These are phyloP conservation scores for Coemansia sp. DNA, from an alignment of 192 early-diverging fungal genomes.

Conservation along the genomic window DNA sequence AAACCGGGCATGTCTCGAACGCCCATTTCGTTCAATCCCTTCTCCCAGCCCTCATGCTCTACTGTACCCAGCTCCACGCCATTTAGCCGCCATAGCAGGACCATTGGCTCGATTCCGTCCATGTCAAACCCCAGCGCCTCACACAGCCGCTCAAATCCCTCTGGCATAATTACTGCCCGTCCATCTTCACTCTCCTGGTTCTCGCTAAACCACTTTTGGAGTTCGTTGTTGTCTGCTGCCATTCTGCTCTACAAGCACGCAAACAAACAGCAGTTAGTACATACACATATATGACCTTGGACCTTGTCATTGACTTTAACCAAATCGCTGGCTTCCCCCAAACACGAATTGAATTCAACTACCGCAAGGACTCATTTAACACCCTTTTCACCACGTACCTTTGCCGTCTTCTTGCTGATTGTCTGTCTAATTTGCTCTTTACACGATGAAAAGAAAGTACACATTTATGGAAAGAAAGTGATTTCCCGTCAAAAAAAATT, in stretches of 20 bases:
- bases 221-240: slow-evolving; percentile 6
- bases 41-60: slow-evolving; percentile 22
- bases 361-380: no score
- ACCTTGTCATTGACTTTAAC: no score
- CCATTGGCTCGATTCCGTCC: slow-evolving; percentile 37
- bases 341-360: no score
- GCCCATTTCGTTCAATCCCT: slow-evolving; percentile 18
- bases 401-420: no score
- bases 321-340: no score
- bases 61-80: slow-evolving; percentile 31
- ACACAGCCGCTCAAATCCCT: slow-evolving; percentile 44
- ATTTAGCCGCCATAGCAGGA: slow-evolving; percentile 42
- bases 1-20: slow-evolving; percentile 15
- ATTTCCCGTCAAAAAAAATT: no score
- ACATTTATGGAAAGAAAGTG: no score
- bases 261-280: not conserved
- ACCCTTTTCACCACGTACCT: no score
- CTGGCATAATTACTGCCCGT: slow-evolving; percentile 24
- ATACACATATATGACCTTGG: no score
- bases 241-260: slow-evolving; percentile 15
- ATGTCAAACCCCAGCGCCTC: slow-evolving; percentile 27
- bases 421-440: no score
- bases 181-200: slow-evolving; percentile 42
- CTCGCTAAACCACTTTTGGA: slow-evolving; percentile 32
- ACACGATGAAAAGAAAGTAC: no score